phyloP scores from a whole-genome alignment of 176 grass and related monocot genomes.

The Oryza punctata region DNA sequence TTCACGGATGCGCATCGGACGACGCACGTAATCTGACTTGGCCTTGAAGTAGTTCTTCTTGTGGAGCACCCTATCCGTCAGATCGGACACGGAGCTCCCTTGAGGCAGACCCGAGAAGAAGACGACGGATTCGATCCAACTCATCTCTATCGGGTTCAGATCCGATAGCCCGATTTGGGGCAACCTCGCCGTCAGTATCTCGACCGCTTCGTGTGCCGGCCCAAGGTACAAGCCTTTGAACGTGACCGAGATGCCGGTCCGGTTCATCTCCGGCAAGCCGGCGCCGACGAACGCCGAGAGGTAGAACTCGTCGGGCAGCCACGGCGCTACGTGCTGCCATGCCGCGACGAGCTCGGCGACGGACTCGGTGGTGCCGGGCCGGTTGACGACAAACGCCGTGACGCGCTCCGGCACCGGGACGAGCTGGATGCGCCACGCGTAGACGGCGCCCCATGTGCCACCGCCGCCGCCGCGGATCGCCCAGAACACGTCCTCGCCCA shows the following conservation, averaged over 20 bases:
- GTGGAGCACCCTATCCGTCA: slow-evolving; percentile 45
- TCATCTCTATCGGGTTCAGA: slow-evolving; percentile 49
- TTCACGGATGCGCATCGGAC: slow-evolving; percentile 10
- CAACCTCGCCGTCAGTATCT: slow-evolving; percentile 40
- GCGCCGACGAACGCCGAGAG: slow-evolving; percentile 73
- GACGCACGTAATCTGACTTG: slow-evolving; percentile 68
- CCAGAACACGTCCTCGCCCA: slow-evolving; percentile 73
- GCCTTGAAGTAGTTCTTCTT: slow-evolving; percentile 78
- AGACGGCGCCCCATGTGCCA: slow-evolving; percentile 67
- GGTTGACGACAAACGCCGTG: slow-evolving; percentile 58
- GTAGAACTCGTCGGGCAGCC: slow-evolving; percentile 82
- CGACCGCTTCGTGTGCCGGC: background rate
- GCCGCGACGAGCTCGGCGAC: slow-evolving; percentile 47
- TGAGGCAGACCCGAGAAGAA: slow-evolving; percentile 66
- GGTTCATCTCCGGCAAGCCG: slow-evolving; percentile 33
- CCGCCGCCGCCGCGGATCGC: slow-evolving; percentile 43
- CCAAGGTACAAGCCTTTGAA: slow-evolving; percentile 82
- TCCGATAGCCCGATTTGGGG: slow-evolving; percentile 41
- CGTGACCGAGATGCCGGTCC: slow-evolving; percentile 52
- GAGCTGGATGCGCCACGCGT: slow-evolving; percentile 60
- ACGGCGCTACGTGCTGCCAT: slow-evolving; percentile 67
- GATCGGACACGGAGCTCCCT: slow-evolving; percentile 45
- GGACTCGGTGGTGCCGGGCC: slow-evolving; percentile 13
- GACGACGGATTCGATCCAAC: slow-evolving; percentile 76
- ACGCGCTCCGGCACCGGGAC: slow-evolving; percentile 52